Base-by-base conservation (phyloP, 805 yeast genomes). In the Saturnispora bothae region DNA sequence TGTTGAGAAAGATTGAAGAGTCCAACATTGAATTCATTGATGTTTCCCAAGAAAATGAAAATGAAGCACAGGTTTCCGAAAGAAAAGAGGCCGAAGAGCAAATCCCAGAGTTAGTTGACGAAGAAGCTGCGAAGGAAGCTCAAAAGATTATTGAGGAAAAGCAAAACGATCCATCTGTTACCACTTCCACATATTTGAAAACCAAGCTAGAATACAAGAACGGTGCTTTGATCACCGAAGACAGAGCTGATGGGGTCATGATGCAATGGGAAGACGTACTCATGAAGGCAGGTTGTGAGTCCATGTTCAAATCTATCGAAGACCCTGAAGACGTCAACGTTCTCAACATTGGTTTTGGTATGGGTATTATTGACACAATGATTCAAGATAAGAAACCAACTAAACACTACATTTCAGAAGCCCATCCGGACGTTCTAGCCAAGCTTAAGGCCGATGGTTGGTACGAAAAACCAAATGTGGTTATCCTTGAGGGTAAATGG, bases 221-320 rank as follows among this genome's bases (percentile, higher is more conserved):
- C 42, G 71, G 67, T 37, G 78, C 92, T 0, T 64, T 88, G 19
- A 63, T 84, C 19, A 89, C 96, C 1, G 67, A 73, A 43, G 78
- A 74, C 18, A 64, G 78, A 36, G 66, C 71, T 33, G 96, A 88
- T 51, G 97, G 96, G 14, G 96, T 88, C 3, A 88, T 88, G 97
- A 88, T 88, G 97, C 81, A 80, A 48, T 88, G 97, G 97, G 97
- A 88, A 55, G 68, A 75, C 4, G 72, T 76, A 16, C 65, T 88
- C 40, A 88, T 88, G 97, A 64, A 68, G 37, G 66, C 78, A 13
- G 94, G 94, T 1, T 80, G 94, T 39, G 76, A 81, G 25, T 63
- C 89, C 0, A 54, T 89, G n/a, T 77, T 79, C 53, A 64, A 64
- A 34, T 64, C 73, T 1, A 49, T 60, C 10, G 55, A 50, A 6